Base-by-base conservation (phyloP, 805 yeast genomes). In the Saturnispora kantuleensis region DNA sequence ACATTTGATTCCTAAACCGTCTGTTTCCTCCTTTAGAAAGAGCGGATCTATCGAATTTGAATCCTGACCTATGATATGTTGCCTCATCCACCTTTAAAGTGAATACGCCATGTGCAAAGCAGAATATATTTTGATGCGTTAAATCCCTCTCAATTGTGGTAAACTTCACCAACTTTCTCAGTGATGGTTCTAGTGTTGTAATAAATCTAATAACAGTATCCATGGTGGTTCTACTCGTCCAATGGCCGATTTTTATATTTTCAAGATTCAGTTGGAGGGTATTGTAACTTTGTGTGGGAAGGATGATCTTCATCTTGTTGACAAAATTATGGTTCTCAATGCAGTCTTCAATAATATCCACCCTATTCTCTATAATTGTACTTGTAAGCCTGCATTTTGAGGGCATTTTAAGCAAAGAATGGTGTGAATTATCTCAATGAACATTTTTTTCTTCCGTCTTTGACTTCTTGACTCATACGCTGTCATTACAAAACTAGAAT, bases 11-110 rank as follows among this genome's bases (percentile, higher is more conserved):
- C 28, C 43, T 45, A 6, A 50, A 40, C 13, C 48, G 52, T 37
- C 44, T 53, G 38, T 57, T 56, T 2, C 61, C 26, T 21, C 26
- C 63, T 12, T 44, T 42, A 1, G 63, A 57, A 10, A 54, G 47
- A 2, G 45, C 50, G 2, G 68, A 53, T 35, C 46, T 45, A 12
- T 45, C 52, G 2, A 69, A 69, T 9, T 46, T 45, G 5, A 68
- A 49, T 0, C 73, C 73, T 1, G 66, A 55, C 32, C 50, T 48
- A 30, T 52, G 47, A 48, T 65, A 68, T 1, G 57, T 48, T 9
- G 56, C 62, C 9, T 55, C 44, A 9, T 65, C 55, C 11, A 68
- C 44, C 8, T 62, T 59, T 21, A 68, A 32, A 15, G 54, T 51
- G 30, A 68, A 41, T 1, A 35, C 30, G 7, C 65, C 64, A 13